Conservation (phyloP, 2,329 filamentous ascomycete genomes). For the Aspergillus tubingensis region DNA sequence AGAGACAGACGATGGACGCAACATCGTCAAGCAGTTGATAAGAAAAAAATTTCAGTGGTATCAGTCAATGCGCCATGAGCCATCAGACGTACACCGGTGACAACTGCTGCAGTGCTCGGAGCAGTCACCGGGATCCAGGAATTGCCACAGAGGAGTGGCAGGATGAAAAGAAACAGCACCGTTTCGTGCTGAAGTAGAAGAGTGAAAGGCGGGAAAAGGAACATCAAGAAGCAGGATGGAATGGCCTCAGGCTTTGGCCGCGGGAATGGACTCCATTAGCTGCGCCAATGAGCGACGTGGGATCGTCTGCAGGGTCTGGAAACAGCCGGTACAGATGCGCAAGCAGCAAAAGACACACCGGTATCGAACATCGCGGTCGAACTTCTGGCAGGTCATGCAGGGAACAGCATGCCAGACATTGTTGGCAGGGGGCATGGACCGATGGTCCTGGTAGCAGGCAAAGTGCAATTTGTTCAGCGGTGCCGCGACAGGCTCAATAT, state of each 20-base stretch:
- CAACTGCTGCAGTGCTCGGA: not conserved
- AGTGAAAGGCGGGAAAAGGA: not conserved
- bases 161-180: not conserved
- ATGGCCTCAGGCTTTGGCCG: slow-evolving; percentile 2
- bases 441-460: slow-evolving; percentile 44
- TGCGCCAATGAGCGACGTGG: slow-evolving; percentile 35
- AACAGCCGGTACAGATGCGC: slow-evolving; percentile 42
- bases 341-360: slow-evolving; percentile 47
- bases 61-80: not conserved
- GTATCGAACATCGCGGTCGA: slow-evolving; percentile 40
- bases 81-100: not conserved
- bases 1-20: not conserved
- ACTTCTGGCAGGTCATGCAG: slow-evolving; percentile 47
- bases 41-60: not conserved
- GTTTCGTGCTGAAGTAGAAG: not conserved
- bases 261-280: slow-evolving; percentile 30
- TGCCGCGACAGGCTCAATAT: slow-evolving; percentile 36
- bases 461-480: slow-evolving; percentile 40
- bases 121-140: not conserved
- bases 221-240: not conserved
- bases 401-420: slow-evolving; percentile 45
- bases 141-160: not conserved
- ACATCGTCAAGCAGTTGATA: not conserved
- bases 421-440: slow-evolving; percentile 35
- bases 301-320: slow-evolving; percentile 35